A percentile compares a stretch with the other conserved stretches of the same genome.
Conservation (phyloP, 768 basidiomycete species). For the Hemileccinum impolitum region DNA sequence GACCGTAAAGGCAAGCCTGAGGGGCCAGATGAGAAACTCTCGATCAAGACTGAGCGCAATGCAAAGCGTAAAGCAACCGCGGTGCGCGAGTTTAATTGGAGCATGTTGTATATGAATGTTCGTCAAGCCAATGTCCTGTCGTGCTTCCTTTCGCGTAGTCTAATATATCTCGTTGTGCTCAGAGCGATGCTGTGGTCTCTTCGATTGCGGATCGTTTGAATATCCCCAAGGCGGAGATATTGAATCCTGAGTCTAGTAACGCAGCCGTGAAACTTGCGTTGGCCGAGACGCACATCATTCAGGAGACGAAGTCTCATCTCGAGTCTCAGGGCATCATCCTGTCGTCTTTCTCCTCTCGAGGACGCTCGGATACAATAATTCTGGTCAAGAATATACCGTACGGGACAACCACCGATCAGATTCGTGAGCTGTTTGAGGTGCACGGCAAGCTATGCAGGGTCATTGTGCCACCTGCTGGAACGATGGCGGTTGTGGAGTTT, state of each 20-base stretch:
- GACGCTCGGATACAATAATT: conserved; percentile 74
- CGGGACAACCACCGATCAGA: conserved; percentile 70
- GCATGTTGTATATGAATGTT: conserved; percentile 97
- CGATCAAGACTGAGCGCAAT: conserved; percentile 57
- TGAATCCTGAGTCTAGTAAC: conserved; percentile 78
- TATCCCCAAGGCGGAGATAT: conserved; percentile 81
- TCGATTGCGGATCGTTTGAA: conserved; percentile 89
- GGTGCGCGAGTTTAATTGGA: conserved; percentile 87
- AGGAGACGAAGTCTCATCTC: conserved; percentile 90
- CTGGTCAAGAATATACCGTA: conserved; percentile 97
- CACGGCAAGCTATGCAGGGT: conserved; percentile 72
- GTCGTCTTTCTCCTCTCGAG: conserved; percentile 49
- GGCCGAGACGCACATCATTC: conserved; percentile 94
- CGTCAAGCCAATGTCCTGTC: conserved; percentile 36
- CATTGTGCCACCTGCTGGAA: conserved; percentile 87
- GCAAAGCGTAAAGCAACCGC: conserved; percentile 64
- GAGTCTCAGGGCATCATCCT: conserved; percentile 72
- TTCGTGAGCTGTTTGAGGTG: conserved; percentile 74
- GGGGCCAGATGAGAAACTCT: conserved; percentile 43
- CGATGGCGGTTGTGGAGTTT: conserved; percentile 89
- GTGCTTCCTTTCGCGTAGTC: conserved; percentile 13
- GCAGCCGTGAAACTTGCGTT: conserved; percentile 93
- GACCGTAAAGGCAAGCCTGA: conserved; percentile 53
- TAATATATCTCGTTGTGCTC: conserved; percentile 17
- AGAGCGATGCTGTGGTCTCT: conserved; percentile 93